Base-by-base conservation (phyloP, 2,329 filamentous ascomycete genomes). In the Penicillium sp. region DNA sequence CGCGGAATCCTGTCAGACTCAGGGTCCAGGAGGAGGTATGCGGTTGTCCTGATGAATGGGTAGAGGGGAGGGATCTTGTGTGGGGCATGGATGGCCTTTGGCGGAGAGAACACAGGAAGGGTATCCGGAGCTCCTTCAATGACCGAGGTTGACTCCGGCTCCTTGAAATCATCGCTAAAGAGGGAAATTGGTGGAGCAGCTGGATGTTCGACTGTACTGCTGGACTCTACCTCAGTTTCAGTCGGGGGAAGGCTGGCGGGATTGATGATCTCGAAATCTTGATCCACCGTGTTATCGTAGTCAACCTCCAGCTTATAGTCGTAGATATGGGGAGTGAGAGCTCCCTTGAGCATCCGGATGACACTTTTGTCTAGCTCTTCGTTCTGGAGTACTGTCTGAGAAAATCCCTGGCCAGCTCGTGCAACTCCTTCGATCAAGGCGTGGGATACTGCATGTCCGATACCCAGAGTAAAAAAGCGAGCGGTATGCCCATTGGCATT, bases 261-360 rank as follows among this genome's bases (percentile, higher is more conserved):
- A n/a, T 33, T 47, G 26, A 90, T 72, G 3, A 89, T 68, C 67
- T 89, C 87, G 57, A 86, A 89, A 19, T 85, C 85, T 14, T 85
- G 82, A 9, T 74, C 70, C 9, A 62, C 58, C 8, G 63, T 58
- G 9, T 60, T 27, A n/a, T 67, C 67, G 62, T 89, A 90, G 53
- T 85, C 82, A 58, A 90, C 74, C 65, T 88, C 84, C 1, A 91
- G 74, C 0, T 77, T 80, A 65, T 87, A 90, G 66, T 90, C 82
- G 16, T 75, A 81, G 45, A 90, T 78, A 60, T 90, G 87, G 0
- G 87, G 87, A 2, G 83, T 85, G 21, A 91, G 72, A 0, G 87
- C 85, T 0, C 84, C 88, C 67, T 89, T 90, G 55, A 92, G 77
- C 89, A 92, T 91, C 2, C 89, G 82, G 2, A 91, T 80, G 1